Percentiles rank a stretch among this genome's conserved stretches.
Conservation (phyloP, 768 basidiomycete species). For the Mycena crocata region DNA sequence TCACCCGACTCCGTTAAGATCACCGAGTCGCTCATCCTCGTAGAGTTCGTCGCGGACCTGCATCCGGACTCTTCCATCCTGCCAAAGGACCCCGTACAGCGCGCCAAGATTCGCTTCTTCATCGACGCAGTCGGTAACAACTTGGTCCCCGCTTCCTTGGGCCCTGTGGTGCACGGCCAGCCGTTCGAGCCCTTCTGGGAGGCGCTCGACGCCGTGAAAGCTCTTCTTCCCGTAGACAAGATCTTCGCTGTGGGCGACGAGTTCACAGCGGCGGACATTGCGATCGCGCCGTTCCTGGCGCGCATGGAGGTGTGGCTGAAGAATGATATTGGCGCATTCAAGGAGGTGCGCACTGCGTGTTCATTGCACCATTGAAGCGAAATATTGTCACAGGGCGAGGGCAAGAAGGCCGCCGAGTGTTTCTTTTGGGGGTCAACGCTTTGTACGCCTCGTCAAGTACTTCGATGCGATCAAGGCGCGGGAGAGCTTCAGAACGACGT, state of each 20-base stretch:
- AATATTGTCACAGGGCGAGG: too few relatives aligned
- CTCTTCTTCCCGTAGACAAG: conserved; percentile 59
- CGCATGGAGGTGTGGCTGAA: conserved; percentile 56
- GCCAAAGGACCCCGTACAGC: conserved; percentile 64
- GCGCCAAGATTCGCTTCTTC: conserved; percentile 73
- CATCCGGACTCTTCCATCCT: conserved; percentile 60
- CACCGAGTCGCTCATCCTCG: conserved; percentile 72
- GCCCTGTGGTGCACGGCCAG: conserved; percentile 52
- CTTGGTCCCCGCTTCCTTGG: conserved; percentile 52
- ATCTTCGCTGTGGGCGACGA: conserved; percentile 54
- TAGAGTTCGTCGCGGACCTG: conserved; percentile 76
- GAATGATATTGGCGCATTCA: conserved; percentile 65
- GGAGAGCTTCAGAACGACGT: conserved; percentile 67
- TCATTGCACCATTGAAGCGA: too few relatives aligned
- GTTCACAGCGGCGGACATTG: conserved; percentile 74
- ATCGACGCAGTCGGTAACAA: conserved; percentile 64
- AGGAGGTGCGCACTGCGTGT: too few relatives aligned
- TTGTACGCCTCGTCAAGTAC: conserved; percentile 62
- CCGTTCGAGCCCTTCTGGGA: conserved; percentile 53
- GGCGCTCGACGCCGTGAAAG: conserved; percentile 61
- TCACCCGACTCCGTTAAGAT: conserved; percentile 71
- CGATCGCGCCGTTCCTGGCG: conserved; percentile 69
- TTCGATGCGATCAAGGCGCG: conserved; percentile 58
- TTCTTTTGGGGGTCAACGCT: conserved; percentile 59
- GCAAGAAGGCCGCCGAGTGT: conserved; percentile 54